These are phyloP conservation scores for Syzygium grande DNA, from an alignment of 345 rosid genomes.

Conservation along the genomic window DNA sequence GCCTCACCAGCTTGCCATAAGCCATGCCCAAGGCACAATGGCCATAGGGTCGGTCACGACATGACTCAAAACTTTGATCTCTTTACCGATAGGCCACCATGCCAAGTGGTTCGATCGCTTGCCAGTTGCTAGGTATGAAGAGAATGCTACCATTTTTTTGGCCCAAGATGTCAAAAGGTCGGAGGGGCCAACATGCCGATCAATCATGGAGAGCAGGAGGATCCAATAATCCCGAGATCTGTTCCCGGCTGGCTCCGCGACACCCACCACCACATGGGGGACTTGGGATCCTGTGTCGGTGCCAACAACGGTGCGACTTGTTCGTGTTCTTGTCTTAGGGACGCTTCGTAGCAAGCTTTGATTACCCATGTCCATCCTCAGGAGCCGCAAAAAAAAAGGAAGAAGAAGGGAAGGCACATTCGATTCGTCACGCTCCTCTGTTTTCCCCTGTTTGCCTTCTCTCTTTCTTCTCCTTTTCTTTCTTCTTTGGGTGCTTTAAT, in stretches of 20 bases:
- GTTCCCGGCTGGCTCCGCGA: neutral
- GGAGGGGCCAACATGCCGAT: neutral
- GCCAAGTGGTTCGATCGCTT: neutral
- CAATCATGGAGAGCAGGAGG: neutral
- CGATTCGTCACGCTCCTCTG: neutral
- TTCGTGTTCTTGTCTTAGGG: neutral
- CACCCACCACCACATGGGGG: neutral
- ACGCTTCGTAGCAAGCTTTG: neutral
- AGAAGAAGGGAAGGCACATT: neutral
- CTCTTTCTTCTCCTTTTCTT: neutral
- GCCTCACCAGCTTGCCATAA: neutral
- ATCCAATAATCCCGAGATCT: neutral
- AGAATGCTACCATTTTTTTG: too few species aligned
- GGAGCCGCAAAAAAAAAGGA: neutral
- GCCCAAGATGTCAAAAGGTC: neutral
- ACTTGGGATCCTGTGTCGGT: neutral
- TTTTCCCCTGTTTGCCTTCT: neutral
- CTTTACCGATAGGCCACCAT: neutral
- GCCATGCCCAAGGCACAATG: neutral
- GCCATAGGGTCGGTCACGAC: neutral
- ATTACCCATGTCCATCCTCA: neutral
- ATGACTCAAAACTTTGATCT: accelerated
- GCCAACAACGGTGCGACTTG: neutral
- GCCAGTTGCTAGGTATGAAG: too few species aligned
- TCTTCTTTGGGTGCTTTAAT: neutral